These are phyloP conservation scores for Peronospora farinosa DNA, from an alignment of 352 stramenopile genomes.

Conservation along the genomic window DNA sequence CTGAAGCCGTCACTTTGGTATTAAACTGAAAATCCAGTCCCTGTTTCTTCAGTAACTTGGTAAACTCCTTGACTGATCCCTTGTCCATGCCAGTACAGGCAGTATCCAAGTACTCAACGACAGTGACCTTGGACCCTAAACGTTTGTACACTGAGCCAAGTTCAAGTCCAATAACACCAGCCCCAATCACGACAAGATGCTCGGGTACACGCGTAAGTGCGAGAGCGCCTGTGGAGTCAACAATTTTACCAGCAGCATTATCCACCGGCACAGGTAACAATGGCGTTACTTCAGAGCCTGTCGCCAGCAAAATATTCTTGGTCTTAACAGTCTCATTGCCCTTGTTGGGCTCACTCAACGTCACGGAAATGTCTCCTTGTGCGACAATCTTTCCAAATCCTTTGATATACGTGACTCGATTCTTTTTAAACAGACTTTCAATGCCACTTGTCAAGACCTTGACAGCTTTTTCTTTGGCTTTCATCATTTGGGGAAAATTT, in stretches of 20 bases:
- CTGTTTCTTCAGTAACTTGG: slow-evolving; percentile 97
- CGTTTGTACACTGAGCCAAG: slow-evolving; percentile 97
- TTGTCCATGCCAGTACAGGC: slow-evolving; percentile 91
- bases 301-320: slow-evolving; percentile 96
- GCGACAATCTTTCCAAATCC: slow-evolving; percentile 91
- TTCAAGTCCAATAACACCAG: slow-evolving; percentile 97
- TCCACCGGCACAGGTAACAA: slow-evolving; percentile 95
- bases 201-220: slow-evolving; percentile 90
- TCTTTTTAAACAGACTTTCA: slow-evolving; percentile 98
- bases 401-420: slow-evolving; percentile 98
- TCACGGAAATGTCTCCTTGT: slow-evolving; percentile 89
- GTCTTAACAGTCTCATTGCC: slow-evolving; percentile 89
- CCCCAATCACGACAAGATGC: slow-evolving; percentile 95
- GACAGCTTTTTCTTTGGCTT: slow-evolving; percentile 93
- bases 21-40: slow-evolving; percentile 96
- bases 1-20: slow-evolving; percentile 94
- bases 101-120: slow-evolving; percentile 97
- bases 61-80: slow-evolving; percentile 95
- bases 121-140: slow-evolving; percentile 91
- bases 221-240: slow-evolving; percentile 97
- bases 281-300: slow-evolving; percentile 87
- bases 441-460: slow-evolving; percentile 94
- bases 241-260: slow-evolving; percentile 94
- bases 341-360: slow-evolving; percentile 83
- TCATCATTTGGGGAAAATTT: slow-evolving; percentile 95